A percentile compares a stretch with the other conserved stretches of the same genome.
Evolutionary conservation across 257 asterid species (phyloP).

Genomic region (Misopates orontium): DNA sequence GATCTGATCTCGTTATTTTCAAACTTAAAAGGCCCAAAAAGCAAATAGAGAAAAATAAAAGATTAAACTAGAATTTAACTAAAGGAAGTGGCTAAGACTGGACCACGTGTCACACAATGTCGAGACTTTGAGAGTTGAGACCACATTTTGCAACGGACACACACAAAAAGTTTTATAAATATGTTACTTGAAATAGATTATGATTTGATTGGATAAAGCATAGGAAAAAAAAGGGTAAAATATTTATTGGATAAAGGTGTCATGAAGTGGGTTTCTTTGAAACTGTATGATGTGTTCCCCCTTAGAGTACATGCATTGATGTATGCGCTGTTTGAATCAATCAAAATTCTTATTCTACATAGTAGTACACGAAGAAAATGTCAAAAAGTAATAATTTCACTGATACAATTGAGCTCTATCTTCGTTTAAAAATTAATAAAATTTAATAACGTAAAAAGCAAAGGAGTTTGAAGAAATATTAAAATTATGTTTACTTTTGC

Average conservation of each 20-base stretch:
- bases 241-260: background rate
- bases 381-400: too few species aligned
- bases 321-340: background rate
- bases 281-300: background rate
- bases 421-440: too few species aligned
- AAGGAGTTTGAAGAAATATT: too few species aligned
- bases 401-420: too few species aligned
- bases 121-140: background rate
- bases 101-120: background rate
- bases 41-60: too few species aligned
- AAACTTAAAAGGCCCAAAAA: too few species aligned
- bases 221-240: constrained; percentile 2
- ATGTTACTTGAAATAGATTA: background rate
- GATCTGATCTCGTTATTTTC: too few species aligned
- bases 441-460: too few species aligned
- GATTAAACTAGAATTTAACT: too few species aligned
- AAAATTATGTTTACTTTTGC: too few species aligned
- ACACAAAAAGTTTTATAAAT: background rate
- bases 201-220: constrained; percentile 1
- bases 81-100: background rate
- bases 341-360: background rate
- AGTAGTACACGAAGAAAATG: background rate
- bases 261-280: background rate
- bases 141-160: background rate
- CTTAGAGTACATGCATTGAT: constrained; percentile 1